A percentile compares a stretch with the other conserved stretches of the same genome.
Evolutionary conservation across 345 rosid species (phyloP).

Genomic region (Populus pruinosa): DNA sequence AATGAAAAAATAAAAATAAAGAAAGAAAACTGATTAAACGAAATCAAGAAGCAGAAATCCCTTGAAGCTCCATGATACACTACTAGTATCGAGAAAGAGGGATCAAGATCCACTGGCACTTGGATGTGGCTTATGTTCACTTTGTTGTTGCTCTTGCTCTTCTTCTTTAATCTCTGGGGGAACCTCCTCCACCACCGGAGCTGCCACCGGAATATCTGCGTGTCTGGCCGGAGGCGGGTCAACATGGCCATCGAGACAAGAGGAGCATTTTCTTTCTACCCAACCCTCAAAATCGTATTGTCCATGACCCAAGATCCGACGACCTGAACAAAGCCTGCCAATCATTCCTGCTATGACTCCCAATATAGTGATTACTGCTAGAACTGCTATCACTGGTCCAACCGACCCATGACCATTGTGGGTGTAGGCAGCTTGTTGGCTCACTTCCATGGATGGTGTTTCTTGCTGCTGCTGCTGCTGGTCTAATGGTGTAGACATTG

Average conservation of each 20-base stretch:
- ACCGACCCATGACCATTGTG: slow-evolving; percentile 47
- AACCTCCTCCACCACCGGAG: slow-evolving; percentile 18
- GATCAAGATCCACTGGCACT: slow-evolving; percentile 22
- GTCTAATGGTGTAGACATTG: slow-evolving; percentile 43
- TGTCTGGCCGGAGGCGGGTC: slow-evolving; percentile 35
- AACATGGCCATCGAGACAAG: slow-evolving; percentile 53
- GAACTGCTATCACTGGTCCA: slow-evolving; percentile 62
- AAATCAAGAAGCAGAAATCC: neutral
- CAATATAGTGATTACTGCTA: slow-evolving; percentile 51
- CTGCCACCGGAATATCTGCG: slow-evolving; percentile 19
- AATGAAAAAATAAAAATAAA: neutral
- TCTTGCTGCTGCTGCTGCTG: slow-evolving; percentile 33
- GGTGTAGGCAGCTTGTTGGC: slow-evolving; percentile 35
- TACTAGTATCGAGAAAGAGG: neutral
- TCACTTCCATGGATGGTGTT: slow-evolving; percentile 28
- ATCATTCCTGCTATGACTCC: slow-evolving; percentile 63
- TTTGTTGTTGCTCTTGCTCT: slow-evolving; percentile 6
- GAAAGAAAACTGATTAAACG: neutral
- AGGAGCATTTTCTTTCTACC: slow-evolving; percentile 63
- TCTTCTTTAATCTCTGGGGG: slow-evolving; percentile 30
- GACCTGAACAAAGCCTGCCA: slow-evolving; percentile 63
- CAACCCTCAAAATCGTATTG: slow-evolving; percentile 63
- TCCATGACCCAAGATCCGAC: slow-evolving; percentile 46
- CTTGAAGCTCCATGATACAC: neutral
- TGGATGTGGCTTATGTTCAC: slow-evolving; percentile 17